These are phyloP conservation scores for Debaryomyces nepalensis DNA, from an alignment of 1,139 yeast genomes.

Conservation along the genomic window DNA sequence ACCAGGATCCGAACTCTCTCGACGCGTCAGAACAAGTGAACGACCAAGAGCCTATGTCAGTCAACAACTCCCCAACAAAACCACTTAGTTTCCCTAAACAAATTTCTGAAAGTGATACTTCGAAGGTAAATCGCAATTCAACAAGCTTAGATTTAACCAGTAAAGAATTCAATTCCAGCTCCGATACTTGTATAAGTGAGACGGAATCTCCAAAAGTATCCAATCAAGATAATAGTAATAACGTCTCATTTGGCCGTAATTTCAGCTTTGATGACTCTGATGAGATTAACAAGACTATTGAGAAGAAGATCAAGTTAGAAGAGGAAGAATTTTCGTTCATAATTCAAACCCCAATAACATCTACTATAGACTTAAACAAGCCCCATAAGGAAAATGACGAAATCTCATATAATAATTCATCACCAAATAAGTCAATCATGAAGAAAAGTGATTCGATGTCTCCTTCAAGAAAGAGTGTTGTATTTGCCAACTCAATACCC, in stretches of 20 bases:
- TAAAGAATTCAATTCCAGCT: slow-evolving; percentile 43
- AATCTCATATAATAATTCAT: slow-evolving; percentile 19
- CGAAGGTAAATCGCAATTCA: slow-evolving; percentile 1
- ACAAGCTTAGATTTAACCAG: slow-evolving; percentile 6
- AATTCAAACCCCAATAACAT: slow-evolving; percentile 34
- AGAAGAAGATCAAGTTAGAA: slow-evolving; percentile 18
- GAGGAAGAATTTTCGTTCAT: slow-evolving; percentile 38
- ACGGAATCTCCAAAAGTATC: slow-evolving; percentile 19
- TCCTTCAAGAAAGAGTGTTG: slow-evolving; percentile 45
- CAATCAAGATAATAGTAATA: slow-evolving; percentile 12
- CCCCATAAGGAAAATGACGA: slow-evolving; percentile 10
- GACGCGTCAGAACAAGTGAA: slow-evolving; percentile 11
- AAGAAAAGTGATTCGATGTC: slow-evolving; percentile 36
- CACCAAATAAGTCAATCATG: slow-evolving; percentile 50
- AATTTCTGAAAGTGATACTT: slow-evolving; percentile 14
- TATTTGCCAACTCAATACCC: slow-evolving; percentile 38
- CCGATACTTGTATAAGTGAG: slow-evolving; percentile 50
- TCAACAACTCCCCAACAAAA: slow-evolving; percentile 39
- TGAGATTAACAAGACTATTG: slow-evolving; percentile 23
- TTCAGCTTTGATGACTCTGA: slow-evolving; percentile 30
- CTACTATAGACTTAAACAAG: slow-evolving; percentile 27
- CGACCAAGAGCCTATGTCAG: slow-evolving; percentile 17
- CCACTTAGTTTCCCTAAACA: slow-evolving; percentile 36
- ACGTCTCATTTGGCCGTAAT: slow-evolving; percentile 31
- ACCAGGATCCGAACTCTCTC: slow-evolving; percentile 20